Percentiles rank a stretch among this genome's conserved stretches.
Evolutionary conservation across 176 grass and related monocot species (phyloP).

Genomic region (Phoenix roebelenii): DNA sequence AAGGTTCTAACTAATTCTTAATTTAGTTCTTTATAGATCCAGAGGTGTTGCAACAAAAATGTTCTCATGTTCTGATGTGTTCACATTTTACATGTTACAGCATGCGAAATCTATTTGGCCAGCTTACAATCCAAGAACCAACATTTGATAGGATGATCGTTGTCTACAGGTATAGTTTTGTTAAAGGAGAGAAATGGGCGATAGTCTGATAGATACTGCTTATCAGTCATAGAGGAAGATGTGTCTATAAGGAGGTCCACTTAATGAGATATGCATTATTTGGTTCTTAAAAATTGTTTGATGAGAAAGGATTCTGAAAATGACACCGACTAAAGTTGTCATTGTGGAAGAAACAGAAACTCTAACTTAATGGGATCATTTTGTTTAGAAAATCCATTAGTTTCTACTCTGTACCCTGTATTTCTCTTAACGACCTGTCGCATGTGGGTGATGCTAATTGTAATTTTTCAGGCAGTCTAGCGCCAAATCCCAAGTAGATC

Average conservation of each 20-base stretch:
- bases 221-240: too few species aligned
- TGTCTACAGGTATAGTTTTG: constrained; percentile 55
- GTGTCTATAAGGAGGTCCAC: too few species aligned
- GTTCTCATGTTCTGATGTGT: constrained; percentile 7
- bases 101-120: constrained; percentile 47
- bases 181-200: not conserved
- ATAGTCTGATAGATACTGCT: too few species aligned
- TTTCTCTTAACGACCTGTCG: not conserved
- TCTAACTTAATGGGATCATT: too few species aligned
- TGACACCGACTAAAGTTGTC: too few species aligned
- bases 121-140: constrained; percentile 84
- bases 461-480: constrained; percentile 39
- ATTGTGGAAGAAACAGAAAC: too few species aligned
- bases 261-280: too few species aligned
- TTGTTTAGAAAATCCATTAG: too few species aligned
- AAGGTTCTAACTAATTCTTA: constrained; percentile 31
- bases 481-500: constrained; percentile 40
- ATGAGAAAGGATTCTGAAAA: too few species aligned
- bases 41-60: not conserved
- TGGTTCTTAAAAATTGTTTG: too few species aligned
- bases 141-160: constrained; percentile 96
- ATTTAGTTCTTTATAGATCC: constrained; percentile 4
- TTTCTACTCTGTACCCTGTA: too few species aligned
- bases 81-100: constrained; percentile 29
- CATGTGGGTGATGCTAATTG: constrained; percentile 5